A percentile compares a stretch with the other conserved stretches of the same genome.
Conservation (phyloP, 78 protist genomes). For the Polysphondylium violaceum region DNA sequence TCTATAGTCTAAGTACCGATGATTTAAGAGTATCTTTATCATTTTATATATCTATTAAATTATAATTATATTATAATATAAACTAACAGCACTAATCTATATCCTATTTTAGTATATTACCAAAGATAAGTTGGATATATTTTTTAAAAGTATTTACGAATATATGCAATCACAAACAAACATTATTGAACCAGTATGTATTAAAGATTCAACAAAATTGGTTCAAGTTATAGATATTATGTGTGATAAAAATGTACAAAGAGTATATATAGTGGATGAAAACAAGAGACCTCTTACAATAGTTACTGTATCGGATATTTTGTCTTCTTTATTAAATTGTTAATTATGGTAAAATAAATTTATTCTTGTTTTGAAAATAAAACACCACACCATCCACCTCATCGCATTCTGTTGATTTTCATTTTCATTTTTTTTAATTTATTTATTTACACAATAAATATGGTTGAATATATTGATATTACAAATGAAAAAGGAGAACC, state of each 20-base stretch:
- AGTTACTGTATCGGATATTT: conserved; percentile 28
- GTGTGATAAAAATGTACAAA: conserved; percentile 33
- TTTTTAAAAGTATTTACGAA: conserved; percentile 19
- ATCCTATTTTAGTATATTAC: neutral
- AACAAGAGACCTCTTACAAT: conserved; percentile 22
- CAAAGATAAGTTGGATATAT: conserved; percentile 22
- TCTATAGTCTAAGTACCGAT: conserved; percentile 1
- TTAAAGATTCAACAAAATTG: neutral
- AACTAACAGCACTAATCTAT: neutral
- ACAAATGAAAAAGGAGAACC: neutral
- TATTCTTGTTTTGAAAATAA: too few relatives aligned
- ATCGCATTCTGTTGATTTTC: too few relatives aligned
- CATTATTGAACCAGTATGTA: neutral
- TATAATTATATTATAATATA: neutral
- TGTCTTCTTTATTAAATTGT: conserved; percentile 39
- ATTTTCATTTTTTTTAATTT: neutral
- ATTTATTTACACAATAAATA: neutral
- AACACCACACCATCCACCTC: too few relatives aligned
- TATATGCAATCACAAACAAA: neutral
- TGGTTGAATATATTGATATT: conserved; percentile 12
- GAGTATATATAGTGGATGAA: conserved; percentile 24
- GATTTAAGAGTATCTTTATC: conserved; percentile 29
- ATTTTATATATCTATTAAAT: neutral
- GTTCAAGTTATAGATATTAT: conserved; percentile 16
- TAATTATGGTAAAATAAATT: too few relatives aligned